phyloP scores from a whole-genome alignment of 2,329 filamentous ascomycete genomes.

The Fusarium camptoceras region DNA sequence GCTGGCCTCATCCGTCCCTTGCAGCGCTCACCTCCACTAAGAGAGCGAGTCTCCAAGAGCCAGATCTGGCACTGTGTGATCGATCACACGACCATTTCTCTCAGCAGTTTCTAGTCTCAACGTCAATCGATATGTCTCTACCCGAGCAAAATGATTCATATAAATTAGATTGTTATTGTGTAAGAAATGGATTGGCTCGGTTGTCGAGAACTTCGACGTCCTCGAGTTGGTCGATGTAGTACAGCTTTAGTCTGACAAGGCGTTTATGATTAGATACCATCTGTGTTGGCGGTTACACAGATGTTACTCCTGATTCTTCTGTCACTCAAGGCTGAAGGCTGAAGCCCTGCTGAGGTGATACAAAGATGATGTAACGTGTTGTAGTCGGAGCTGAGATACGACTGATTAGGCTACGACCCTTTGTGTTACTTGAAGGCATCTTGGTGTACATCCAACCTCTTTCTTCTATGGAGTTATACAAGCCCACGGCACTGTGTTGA shows the following conservation, averaged over 20 bases:
- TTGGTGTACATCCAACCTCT: background rate
- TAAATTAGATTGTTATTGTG: slow-evolving; percentile 19
- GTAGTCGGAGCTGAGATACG: slow-evolving; percentile 10
- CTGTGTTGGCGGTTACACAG: slow-evolving; percentile 35
- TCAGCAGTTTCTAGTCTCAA: slow-evolving; percentile 4
- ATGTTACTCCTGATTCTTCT: background rate
- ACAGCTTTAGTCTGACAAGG: slow-evolving; percentile 20
- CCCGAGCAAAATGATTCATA: slow-evolving; percentile 21
- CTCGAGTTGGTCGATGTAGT: slow-evolving; percentile 10
- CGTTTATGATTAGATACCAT: slow-evolving; percentile 19
- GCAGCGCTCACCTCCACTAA: slow-evolving; percentile 36
- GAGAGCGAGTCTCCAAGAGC: slow-evolving; percentile 1
- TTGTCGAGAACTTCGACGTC: background rate
- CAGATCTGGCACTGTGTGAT: slow-evolving; percentile 37
- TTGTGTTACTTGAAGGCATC: slow-evolving; percentile 5
- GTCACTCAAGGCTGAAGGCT: background rate
- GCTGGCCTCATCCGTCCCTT: slow-evolving; percentile 26
- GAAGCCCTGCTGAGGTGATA: slow-evolving; percentile 31
- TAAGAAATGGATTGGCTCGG: slow-evolving; percentile 17
- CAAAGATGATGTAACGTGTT: slow-evolving; percentile 39
- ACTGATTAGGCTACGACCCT: slow-evolving; percentile 22
- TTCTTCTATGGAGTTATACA: background rate
- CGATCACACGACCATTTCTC: slow-evolving; percentile 32
- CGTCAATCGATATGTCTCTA: slow-evolving; percentile 26
- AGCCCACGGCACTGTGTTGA: background rate